Evolutionary conservation across 1,139 yeast species (phyloP).

Genomic region (Meyerozyma carpophila): DNA sequence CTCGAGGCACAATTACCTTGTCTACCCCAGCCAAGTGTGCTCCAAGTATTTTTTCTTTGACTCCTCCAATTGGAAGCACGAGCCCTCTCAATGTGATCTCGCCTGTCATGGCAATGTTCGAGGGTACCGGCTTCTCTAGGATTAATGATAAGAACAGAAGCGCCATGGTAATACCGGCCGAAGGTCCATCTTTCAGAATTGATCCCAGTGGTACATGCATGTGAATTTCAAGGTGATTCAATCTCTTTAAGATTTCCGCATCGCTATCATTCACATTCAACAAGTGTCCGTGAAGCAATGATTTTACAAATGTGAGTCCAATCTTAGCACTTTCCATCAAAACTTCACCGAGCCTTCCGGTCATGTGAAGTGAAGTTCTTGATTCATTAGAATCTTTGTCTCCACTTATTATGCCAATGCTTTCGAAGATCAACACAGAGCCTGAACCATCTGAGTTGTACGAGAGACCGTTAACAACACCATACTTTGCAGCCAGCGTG

Average conservation of each 20-base stretch:
- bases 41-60: conserved; percentile 78
- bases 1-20: conserved; percentile 61
- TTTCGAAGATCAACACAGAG: conserved; percentile 74
- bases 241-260: conserved; percentile 28
- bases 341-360: conserved; percentile 83
- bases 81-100: conserved; percentile 85
- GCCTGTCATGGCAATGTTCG: conserved; percentile 85
- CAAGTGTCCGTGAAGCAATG: conserved; percentile 39
- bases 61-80: conserved; percentile 86
- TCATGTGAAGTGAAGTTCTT: conserved; percentile 50
- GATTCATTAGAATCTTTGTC: conserved; percentile 28
- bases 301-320: conserved; percentile 69
- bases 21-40: conserved; percentile 71
- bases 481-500: conserved; percentile 39
- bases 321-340: conserved; percentile 79
- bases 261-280: conserved; percentile 22
- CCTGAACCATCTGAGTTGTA: conserved; percentile 89
- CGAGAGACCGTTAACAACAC: conserved; percentile 87
- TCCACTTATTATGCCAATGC: conserved; percentile 54
- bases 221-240: conserved; percentile 61
- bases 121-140: conserved; percentile 60
- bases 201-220: conserved; percentile 90
- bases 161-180: conserved; percentile 91
- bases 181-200: conserved; percentile 86
- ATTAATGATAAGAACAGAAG: conserved; percentile 71